Conservation (phyloP, 2,329 filamentous ascomycete species). For the Colletotrichum orbiculare region DNA sequence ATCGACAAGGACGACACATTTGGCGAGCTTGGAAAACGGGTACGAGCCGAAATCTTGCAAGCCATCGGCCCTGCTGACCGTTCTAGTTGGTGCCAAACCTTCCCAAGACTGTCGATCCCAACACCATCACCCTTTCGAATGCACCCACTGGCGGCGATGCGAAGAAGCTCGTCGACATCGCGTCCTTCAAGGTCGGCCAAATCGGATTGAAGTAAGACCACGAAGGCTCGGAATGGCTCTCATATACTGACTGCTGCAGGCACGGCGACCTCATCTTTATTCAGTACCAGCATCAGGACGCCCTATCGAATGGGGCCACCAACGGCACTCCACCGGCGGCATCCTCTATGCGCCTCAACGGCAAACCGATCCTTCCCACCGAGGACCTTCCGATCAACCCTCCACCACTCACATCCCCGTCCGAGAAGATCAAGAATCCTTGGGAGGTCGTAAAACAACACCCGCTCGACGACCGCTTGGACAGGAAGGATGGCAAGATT, state of each 20-base stretch:
- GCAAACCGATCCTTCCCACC: conserved; percentile 75
- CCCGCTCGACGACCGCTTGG: conserved; percentile 84
- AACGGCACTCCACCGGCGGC: conserved; percentile 52
- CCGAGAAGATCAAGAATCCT: conserved; percentile 80
- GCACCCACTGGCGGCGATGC: conserved; percentile 67
- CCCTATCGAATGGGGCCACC: conserved; percentile 47
- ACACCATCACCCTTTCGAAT: conserved; percentile 71
- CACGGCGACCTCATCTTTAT: conserved; percentile 94
- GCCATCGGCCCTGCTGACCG: conserved; percentile 34
- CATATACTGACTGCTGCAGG: conserved; percentile 55
- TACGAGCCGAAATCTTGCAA: conserved; percentile 42
- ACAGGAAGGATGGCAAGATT: conserved; percentile 92
- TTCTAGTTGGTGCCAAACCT: conserved; percentile 67
- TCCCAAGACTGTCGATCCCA: conserved; percentile 70
- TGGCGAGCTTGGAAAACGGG: conserved; percentile 65
- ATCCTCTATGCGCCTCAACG: conserved; percentile 79
- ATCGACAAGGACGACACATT: conserved; percentile 82
- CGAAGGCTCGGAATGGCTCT: background rate
- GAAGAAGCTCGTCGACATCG: conserved; percentile 69
- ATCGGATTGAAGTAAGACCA: conserved; percentile 67
- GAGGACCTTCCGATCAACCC: conserved; percentile 75
- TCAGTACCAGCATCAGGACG: conserved; percentile 75
- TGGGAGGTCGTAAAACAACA: conserved; percentile 96
- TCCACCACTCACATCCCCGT: conserved; percentile 61
- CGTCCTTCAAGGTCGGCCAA: conserved; percentile 64